phyloP scores from a whole-genome alignment of 257 asterid species.

The Solanum rostratum region DNA sequence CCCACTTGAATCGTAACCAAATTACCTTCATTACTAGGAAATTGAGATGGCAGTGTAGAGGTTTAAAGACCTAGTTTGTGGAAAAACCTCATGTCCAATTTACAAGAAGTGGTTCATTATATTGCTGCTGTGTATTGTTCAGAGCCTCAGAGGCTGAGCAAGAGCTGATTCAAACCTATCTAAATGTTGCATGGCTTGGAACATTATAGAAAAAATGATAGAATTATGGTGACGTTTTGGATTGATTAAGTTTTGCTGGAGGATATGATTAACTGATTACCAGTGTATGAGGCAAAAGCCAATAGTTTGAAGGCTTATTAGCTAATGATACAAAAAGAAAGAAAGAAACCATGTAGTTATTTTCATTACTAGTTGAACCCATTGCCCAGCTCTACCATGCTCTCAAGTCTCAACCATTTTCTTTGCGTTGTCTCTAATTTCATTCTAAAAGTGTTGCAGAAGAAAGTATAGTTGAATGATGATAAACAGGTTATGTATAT shows the following conservation, averaged over 20 bases:
- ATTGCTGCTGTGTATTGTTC: background rate
- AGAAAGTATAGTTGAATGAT: background rate
- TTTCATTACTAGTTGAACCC: background rate
- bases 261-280: background rate
- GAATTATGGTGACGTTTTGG: background rate
- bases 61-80: background rate
- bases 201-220: background rate
- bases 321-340: background rate
- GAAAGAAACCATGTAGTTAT: background rate
- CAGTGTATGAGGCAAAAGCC: background rate
- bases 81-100: background rate
- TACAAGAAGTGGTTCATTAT: background rate
- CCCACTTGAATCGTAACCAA: background rate
- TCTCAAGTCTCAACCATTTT: background rate
- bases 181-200: background rate
- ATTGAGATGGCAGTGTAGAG: background rate
- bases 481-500: background rate
- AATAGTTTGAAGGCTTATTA: background rate
- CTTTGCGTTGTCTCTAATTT: background rate
- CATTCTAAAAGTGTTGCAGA: background rate
- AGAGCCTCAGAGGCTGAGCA: background rate
- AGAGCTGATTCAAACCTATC: background rate
- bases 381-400: background rate
- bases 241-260: background rate
- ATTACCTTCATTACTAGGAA: background rate